phyloP scores from a whole-genome alignment of 805 yeast genomes.

The Clavispora vitiphila region DNA sequence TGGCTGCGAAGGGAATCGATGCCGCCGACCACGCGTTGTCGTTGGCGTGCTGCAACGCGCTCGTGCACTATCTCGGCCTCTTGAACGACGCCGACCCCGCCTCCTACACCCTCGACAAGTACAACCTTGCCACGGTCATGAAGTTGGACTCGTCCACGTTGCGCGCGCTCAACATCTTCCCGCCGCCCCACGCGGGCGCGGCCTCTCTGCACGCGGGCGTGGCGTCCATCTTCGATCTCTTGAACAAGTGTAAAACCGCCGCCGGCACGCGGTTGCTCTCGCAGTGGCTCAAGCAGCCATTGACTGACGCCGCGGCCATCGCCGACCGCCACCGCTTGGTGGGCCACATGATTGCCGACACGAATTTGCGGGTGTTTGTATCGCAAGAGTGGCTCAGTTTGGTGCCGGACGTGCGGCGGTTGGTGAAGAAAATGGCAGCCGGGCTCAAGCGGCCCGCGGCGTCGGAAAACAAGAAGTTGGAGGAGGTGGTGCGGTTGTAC shows the following conservation, averaged over 20 bases:
- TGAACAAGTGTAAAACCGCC: constrained; percentile 82
- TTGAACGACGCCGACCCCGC: constrained; percentile 48
- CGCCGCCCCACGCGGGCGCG: constrained; percentile 25
- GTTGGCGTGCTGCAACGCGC: constrained; percentile 60
- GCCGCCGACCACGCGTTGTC: constrained; percentile 45
- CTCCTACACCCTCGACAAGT: constrained; percentile 52
- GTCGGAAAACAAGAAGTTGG: constrained; percentile 56
- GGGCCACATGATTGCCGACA: constrained; percentile 64
- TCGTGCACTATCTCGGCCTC: constrained; percentile 63
- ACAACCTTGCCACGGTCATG: constrained; percentile 77
- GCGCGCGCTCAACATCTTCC: constrained; percentile 81
- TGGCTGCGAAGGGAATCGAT: constrained; percentile 51
- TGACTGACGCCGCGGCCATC: constrained; percentile 60
- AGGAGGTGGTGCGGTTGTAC: constrained; percentile 85
- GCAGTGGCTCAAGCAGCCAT: constrained; percentile 96
- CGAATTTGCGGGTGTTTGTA: constrained; percentile 58
- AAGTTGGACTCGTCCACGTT: constrained; percentile 88
- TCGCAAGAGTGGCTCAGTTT: constrained; percentile 62
- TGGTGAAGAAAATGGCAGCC: constrained; percentile 58
- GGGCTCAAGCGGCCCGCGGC: constrained; percentile 27
- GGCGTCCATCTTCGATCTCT: constrained; percentile 68
- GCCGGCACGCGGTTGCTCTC: constrained; percentile 87
- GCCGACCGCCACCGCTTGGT: constrained; percentile 69
- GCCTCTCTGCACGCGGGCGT: too few species aligned
- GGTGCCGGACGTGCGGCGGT: constrained; percentile 79